Conservation (phyloP, 116 monocot genomes). For the Iris pallida region DNA sequence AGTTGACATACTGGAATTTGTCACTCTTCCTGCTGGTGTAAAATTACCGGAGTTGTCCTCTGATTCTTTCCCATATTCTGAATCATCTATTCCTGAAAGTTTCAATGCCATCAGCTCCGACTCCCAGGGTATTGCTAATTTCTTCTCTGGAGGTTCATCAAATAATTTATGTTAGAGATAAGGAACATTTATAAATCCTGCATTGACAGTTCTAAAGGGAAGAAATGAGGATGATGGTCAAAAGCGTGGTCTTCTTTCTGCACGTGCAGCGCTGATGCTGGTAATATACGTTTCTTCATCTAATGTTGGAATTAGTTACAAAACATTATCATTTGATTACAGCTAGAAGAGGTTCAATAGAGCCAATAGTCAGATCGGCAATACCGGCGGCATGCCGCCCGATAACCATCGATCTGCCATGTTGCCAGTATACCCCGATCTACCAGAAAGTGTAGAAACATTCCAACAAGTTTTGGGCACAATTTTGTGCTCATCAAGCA, state of each 20-base stretch:
- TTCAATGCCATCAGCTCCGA: conserved; percentile 7
- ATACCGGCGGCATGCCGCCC: too few relatives aligned
- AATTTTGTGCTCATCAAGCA: too few relatives aligned
- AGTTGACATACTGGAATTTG: conserved; percentile 25
- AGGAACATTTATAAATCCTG: conserved; percentile 30
- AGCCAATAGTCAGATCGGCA: too few relatives aligned
- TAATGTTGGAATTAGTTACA: background rate
- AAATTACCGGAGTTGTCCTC: conserved; percentile 29
- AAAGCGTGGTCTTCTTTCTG: conserved; percentile 65
- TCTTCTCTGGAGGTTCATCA: conserved; percentile 18
- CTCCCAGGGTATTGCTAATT: conserved; percentile 10
- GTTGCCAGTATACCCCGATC: too few relatives aligned
- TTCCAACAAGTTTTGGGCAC: too few relatives aligned
- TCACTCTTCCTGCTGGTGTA: conserved; percentile 67
- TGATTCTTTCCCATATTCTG: conserved; percentile 13
- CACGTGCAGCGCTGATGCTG: conserved; percentile 90
- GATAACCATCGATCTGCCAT: too few relatives aligned
- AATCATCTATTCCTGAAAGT: conserved; percentile 15
- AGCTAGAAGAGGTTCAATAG: too few relatives aligned
- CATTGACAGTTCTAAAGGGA: conserved; percentile 30
- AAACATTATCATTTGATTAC: background rate
- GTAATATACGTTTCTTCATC: conserved; percentile 28
- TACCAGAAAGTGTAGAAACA: too few relatives aligned
- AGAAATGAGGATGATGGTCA: conserved; percentile 26
- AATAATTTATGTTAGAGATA: conserved; percentile 21